These are phyloP conservation scores for Drosera capensis DNA, from an alignment of 148 eudicot species.

Conservation along the genomic window DNA sequence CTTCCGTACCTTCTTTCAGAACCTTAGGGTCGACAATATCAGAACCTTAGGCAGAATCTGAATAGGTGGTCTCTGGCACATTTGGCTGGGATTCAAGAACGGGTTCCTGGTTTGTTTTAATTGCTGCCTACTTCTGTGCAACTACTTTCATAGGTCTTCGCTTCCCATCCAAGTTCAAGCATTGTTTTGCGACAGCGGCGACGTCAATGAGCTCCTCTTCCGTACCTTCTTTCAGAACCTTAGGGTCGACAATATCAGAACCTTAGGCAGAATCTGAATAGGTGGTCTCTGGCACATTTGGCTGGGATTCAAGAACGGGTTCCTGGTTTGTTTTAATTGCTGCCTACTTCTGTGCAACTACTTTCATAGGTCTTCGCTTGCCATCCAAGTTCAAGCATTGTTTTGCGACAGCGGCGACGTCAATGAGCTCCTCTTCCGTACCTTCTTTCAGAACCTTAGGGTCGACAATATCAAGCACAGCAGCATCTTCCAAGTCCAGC, in stretches of 20 bases:
- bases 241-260: too few relatives aligned
- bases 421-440: conserved; percentile 6
- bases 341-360: neutral
- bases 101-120: too few relatives aligned
- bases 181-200: conserved; percentile 7
- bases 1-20: conserved; percentile 8
- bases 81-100: too few relatives aligned
- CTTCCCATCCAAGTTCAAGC: conserved; percentile 2
- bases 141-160: neutral
- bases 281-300: too few relatives aligned
- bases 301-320: too few relatives aligned
- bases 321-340: neutral
- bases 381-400: conserved; percentile 5
- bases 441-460: conserved; percentile 9
- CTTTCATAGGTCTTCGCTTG: neutral
- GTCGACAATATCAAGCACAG: conserved; percentile 11
- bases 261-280: too few relatives aligned
- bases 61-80: too few relatives aligned
- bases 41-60: too few relatives aligned
- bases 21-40: too few relatives aligned
- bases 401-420: conserved; percentile 7
- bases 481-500: conserved; percentile 4
- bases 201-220: conserved; percentile 8
- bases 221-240: conserved; percentile 8
- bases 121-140: too few relatives aligned